Evolutionary conservation across 352 stramenopile species (phyloP).

Genomic region (Pseudoperonospora humuli): DNA sequence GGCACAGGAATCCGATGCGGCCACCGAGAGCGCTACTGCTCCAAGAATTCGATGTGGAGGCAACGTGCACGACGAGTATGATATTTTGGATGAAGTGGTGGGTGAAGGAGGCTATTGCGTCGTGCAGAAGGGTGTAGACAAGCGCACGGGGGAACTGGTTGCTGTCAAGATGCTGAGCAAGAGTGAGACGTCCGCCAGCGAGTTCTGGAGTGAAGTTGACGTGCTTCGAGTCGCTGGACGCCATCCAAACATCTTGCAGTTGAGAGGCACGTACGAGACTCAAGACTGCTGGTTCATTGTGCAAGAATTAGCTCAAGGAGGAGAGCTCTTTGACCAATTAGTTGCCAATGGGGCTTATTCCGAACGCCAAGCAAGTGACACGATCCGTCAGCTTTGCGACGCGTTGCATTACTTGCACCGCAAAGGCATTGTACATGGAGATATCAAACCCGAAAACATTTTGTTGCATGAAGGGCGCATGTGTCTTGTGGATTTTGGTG

Average conservation of each 20-base stretch:
- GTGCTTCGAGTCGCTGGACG: constrained; percentile 62
- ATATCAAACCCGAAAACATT: constrained; percentile 88
- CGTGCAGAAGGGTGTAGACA: constrained; percentile 61
- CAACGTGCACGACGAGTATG: constrained; percentile 59
- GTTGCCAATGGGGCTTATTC: constrained; percentile 81
- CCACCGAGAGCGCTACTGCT: constrained; percentile 13
- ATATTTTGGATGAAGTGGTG: constrained; percentile 75
- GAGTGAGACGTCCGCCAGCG: constrained; percentile 58
- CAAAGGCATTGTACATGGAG: constrained; percentile 82
- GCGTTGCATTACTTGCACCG: constrained; percentile 79
- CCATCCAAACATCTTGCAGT: constrained; percentile 73
- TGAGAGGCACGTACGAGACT: constrained; percentile 68
- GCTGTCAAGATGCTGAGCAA: constrained; percentile 80
- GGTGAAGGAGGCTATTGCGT: constrained; percentile 77
- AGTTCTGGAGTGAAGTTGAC: constrained; percentile 81
- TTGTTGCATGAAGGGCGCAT: constrained; percentile 62
- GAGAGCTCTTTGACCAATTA: constrained; percentile 85
- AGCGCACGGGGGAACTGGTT: constrained; percentile 54
- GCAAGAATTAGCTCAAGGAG: constrained; percentile 74
- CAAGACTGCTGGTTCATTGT: constrained; percentile 76
- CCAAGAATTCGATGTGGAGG: constrained; percentile 13
- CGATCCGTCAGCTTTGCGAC: constrained; percentile 66
- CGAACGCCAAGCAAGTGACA: constrained; percentile 64
- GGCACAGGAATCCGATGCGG: constrained; percentile 7
- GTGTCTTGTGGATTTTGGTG: constrained; percentile 83